Conservation (phyloP, 2,329 filamentous ascomycete species). For the Penicillium sp. region DNA sequence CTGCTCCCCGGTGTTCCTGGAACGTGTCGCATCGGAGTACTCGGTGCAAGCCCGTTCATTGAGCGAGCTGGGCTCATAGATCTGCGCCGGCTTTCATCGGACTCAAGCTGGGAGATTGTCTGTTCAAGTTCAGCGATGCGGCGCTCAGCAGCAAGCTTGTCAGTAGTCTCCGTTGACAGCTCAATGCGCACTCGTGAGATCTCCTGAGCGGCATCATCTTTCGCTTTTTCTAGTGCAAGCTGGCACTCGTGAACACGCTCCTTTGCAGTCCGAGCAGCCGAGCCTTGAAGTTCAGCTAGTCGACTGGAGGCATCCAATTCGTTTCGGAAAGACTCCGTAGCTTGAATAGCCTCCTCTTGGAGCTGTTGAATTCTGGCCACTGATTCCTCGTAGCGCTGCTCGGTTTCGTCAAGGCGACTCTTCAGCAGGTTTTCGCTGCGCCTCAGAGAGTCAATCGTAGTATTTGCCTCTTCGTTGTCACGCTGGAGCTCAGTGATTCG, state of each 20-base stretch:
- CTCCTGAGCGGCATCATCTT: constrained; percentile 58
- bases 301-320: constrained; percentile 77
- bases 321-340: constrained; percentile 79
- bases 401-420: constrained; percentile 73
- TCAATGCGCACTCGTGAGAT: constrained; percentile 50
- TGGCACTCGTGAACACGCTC: constrained; percentile 55
- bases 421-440: constrained; percentile 75
- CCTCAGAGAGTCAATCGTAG: constrained; percentile 68
- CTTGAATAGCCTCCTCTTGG: constrained; percentile 71
- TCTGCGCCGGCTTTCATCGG: constrained; percentile 44
- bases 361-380: constrained; percentile 76
- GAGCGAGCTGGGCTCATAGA: constrained; percentile 51
- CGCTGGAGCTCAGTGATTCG: constrained; percentile 84
- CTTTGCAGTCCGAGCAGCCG: constrained; percentile 55
- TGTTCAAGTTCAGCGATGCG: constrained; percentile 61
- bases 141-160: constrained; percentile 57
- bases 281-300: constrained; percentile 65
- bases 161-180: constrained; percentile 52
- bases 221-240: constrained; percentile 51
- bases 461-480: constrained; percentile 75
- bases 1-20: constrained; percentile 46
- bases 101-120: constrained; percentile 55
- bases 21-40: constrained; percentile 43
- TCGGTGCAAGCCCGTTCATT: constrained; percentile 45
- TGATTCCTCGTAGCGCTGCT: constrained; percentile 79